Conservation (phyloP, 441 rosid genomes). For the Arabidopsis lyrata region DNA sequence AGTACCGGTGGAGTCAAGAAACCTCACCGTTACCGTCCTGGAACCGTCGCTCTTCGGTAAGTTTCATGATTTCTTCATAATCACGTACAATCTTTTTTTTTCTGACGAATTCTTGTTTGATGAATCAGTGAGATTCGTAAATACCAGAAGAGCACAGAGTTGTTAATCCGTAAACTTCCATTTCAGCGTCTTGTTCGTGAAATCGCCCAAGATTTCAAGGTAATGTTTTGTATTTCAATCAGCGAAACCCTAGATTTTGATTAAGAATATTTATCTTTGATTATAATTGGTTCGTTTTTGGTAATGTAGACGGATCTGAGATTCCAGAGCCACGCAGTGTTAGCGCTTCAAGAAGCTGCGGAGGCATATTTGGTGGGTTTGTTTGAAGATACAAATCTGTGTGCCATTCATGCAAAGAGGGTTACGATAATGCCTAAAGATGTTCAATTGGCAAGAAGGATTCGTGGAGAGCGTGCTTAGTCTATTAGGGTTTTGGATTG, state of each 20-base stretch:
- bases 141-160: slow-evolving; percentile 55
- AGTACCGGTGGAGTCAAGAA: slow-evolving; percentile 58
- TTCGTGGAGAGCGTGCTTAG: too few species aligned
- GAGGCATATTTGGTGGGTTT: slow-evolving; percentile 81
- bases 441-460: slow-evolving; percentile 63
- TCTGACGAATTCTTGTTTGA: not conserved
- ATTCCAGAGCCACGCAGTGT: slow-evolving; percentile 79
- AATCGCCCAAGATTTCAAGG: slow-evolving; percentile 56
- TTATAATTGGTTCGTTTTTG: not conserved
- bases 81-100: not conserved
- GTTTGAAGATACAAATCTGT: slow-evolving; percentile 78
- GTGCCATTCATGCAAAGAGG: slow-evolving; percentile 77
- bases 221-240: not conserved
- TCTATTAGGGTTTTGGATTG: too few species aligned
- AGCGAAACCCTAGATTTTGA: not conserved
- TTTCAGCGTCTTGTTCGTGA: slow-evolving; percentile 57
- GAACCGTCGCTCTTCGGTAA: slow-evolving; percentile 56
- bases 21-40: slow-evolving; percentile 55
- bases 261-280: not conserved
- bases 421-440: slow-evolving; percentile 82
- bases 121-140: slow-evolving; percentile 51
- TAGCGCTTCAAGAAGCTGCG: slow-evolving; percentile 75
- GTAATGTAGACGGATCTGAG: slow-evolving; percentile 64
- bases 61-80: slow-evolving; percentile 1
- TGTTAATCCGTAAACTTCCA: slow-evolving; percentile 53